Base-by-base conservation (phyloP, 176 grass and related monocot genomes). In the Thalia dealbata region DNA sequence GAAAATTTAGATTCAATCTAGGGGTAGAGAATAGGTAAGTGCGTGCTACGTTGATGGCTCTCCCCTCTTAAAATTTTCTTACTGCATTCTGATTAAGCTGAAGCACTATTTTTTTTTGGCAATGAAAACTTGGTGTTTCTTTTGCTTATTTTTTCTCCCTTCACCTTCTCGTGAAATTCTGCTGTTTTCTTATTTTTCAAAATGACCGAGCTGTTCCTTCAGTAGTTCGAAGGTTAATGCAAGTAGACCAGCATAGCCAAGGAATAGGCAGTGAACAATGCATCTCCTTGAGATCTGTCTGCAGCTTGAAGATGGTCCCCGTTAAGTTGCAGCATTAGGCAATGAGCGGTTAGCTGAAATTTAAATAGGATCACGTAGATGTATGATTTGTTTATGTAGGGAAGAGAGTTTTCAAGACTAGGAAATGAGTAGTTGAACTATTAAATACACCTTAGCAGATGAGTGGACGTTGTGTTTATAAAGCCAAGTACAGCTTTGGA, bases 71-170 rank as follows among this genome's bases (percentile, higher is more conserved):
- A 10, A 48, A 48, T 56, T 6, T 3, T 28, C 25, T 63, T 63
- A 25, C 27, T 63, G 60, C 13, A 63, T 28, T 10, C 24, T 63
- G 60, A 28, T 28, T 3, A 63, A 13, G 60, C 24, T 58, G 23
- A 27, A 63, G 60, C 60, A 67, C 59, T n/a, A 10, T 50, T 26
- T n/a, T 50, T 75, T 18, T 29, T 50, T 75, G 10, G 73, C 55
- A 79, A 60, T 8, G 45, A 84, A 60, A 25, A 22, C 6, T 48
- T 10, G 45, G 21, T 27, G 24, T 11, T 13, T 3, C 22, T 27
- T 63, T 26, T 63, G 24, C 19, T 6, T 63, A 28, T 63, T 61
- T 63, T 63, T 63, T 61, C 11, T 12, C 23, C 21, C 25, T 7
- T n/a, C 54, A 58, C 25, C 60, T 14, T 63, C 10, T 28, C 12